Conservation (phyloP, 2,329 filamentous ascomycete species). For the Achaetomium macrosporum region DNA sequence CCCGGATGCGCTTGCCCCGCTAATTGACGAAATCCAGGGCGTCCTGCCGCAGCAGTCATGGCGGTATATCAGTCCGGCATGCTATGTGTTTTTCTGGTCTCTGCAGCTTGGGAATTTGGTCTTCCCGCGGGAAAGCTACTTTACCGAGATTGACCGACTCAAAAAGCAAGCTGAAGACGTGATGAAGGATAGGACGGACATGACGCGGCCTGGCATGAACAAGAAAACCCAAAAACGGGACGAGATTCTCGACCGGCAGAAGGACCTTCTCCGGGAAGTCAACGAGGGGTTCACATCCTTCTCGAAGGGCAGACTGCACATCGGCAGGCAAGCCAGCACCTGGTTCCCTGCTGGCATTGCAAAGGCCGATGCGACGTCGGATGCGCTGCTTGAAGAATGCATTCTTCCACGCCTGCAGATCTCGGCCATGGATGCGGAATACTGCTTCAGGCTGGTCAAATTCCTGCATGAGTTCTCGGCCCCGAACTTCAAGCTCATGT, state of each 20-base stretch:
- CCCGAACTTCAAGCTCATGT: slow-evolving; percentile 79
- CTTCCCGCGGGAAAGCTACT: slow-evolving; percentile 71
- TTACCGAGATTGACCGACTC: slow-evolving; percentile 64
- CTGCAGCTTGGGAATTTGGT: slow-evolving; percentile 76
- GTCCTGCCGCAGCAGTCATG: slow-evolving; percentile 59
- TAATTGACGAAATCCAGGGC: slow-evolving; percentile 63
- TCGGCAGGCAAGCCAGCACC: slow-evolving; percentile 67
- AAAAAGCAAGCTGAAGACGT: slow-evolving; percentile 62
- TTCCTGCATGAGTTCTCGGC: slow-evolving; percentile 80
- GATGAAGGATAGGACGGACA: slow-evolving; percentile 65
- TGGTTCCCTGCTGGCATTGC: slow-evolving; percentile 68
- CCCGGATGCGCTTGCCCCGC: slow-evolving; percentile 65
- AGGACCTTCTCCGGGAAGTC: slow-evolving; percentile 66
- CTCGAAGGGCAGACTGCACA: slow-evolving; percentile 59
- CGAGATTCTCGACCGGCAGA: slow-evolving; percentile 60
- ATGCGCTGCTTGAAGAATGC: slow-evolving; percentile 80
- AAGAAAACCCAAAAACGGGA: slow-evolving; percentile 67
- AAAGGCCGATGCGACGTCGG: slow-evolving; percentile 62
- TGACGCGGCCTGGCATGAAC: slow-evolving; percentile 58
- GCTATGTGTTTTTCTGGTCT: slow-evolving; percentile 91
- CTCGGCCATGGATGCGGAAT: slow-evolving; percentile 83
- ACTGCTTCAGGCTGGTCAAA: slow-evolving; percentile 78
- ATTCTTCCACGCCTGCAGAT: slow-evolving; percentile 82
- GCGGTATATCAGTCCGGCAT: slow-evolving; percentile 66
- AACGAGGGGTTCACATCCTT: slow-evolving; percentile 63